Evolutionary conservation across 2,329 filamentous ascomycete species (phyloP), one percentile per base, ranked within the genome.

Genomic region (Purpureocillium takamizusanense): DNA sequence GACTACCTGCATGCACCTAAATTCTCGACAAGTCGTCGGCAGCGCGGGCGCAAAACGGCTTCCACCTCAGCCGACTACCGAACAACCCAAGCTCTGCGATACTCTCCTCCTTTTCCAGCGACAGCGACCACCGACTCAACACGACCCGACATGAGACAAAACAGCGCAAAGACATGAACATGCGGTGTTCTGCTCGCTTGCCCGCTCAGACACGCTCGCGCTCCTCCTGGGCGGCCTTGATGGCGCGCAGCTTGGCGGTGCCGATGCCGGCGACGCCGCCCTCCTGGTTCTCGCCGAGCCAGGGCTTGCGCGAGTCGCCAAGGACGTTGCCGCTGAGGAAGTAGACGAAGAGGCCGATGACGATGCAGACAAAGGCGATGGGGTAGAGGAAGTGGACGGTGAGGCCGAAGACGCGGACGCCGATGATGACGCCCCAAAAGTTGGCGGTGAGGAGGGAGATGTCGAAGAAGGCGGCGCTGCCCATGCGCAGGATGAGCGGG

Each of bases 361-460:
- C 79, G 59, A 98, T 97, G 49, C 89, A 71, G 9, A 94, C 86
- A 60, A 98, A 98, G 11, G 92, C 90, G 55, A 95, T 85, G 5
- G 92, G 90, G 63, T 98, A 98, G 65, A 95, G 73, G 71, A 78
- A 95, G 65, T 95, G 85, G 41, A 98, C 78, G 31, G 63, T 63
- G 51, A 84, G 76, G 33, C 82, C 78, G 54, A 98, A 94, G 35
- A 97, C 85, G 56, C 81, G 75, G 49, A 94, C 78, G 36, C 92
- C 92, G 51, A 98, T 90, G 49, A 94, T 83, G 45, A 94, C 83
- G 47, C 88, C 89, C 92, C 92, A 98, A 67, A 97, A 97, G 65
- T 94, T 95, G 51, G 81, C 86, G 2, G 92, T 97, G 43, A 98
- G 70, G 47, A 98, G 69, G 7, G 84, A 90, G 53, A 97, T 94